Base-by-base conservation (phyloP, 108 stramenopile genomes). In the Cyclotella choctawhatcheeana region DNA sequence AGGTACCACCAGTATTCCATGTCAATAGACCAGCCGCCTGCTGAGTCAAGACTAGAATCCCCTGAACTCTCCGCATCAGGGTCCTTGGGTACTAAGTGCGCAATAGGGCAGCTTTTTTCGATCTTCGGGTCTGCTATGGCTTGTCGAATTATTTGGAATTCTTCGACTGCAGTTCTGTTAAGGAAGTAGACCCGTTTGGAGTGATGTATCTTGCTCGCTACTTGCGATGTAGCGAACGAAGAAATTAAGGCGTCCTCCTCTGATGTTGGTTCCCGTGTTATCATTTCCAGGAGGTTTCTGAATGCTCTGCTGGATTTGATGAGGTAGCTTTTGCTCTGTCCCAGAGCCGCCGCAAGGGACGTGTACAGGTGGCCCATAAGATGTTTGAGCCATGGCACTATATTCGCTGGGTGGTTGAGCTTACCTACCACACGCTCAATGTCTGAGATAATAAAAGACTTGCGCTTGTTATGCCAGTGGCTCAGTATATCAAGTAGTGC, bases 1-100 rank as follows among this genome's bases (percentile, higher is more conserved):
- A 67, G 21, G 22, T 67, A 67, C 66, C 66, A 67, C 66, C 66
- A 67, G 35, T 55, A 67, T 2, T 10, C 26, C 5, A 52, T 20
- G 0, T 67, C 22, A 2, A 14, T 4, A 25, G 34, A 40, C 2
- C 12, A 67, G 0, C 66, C 66, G 3, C 66, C 66, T 22, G 66
- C 66, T 0, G 52, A 52, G 7, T 27, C 26, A 17, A 67, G 53
- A 14, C 66, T 25, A 17, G 50, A 34, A 17, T 67, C 52, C 35
- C 66, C n/a, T 1, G 5, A 26, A 2, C 53, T 21, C 16, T 20
- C 13, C 0, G 35, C 53, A 0, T 0, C 25, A 18, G 52, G 53
- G 3, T 27, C 35, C 0, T 44, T 2, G 1, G 32, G 34, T 2
- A 67, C 34, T 0, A 67, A 22, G 35, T 67, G 66, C 1, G 26